A percentile compares a stretch with the other conserved stretches of the same genome.
phyloP scores from a whole-genome alignment of 2,329 filamentous ascomycete species.

The Catunica adiposa region DNA sequence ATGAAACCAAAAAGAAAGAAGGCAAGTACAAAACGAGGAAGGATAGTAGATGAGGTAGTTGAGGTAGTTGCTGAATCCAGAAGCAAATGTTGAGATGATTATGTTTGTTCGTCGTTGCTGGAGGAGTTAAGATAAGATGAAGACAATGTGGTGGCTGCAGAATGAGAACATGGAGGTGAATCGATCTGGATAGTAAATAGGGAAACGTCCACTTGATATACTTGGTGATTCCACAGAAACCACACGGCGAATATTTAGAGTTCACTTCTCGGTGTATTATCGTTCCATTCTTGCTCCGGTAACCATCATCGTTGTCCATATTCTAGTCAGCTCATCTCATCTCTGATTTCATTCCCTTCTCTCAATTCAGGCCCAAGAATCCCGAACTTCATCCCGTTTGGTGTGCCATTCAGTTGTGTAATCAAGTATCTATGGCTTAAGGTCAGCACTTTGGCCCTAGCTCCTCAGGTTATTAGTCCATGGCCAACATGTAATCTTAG shows the following conservation, averaged over 20 bases:
- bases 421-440: no score
- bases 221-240: not conserved
- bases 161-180: not conserved
- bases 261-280: not conserved
- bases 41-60: not conserved
- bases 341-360: no score
- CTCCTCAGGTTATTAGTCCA: no score
- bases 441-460: no score
- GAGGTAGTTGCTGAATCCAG: no score
- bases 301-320: not conserved
- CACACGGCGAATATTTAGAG: not conserved
- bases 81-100: not conserved
- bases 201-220: not conserved
- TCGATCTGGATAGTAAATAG: not conserved
- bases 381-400: no score
- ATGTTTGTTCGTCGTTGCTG: not conserved
- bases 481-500: no score
- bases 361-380: no score
- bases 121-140: not conserved
- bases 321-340: no score
- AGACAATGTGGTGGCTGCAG: not conserved
- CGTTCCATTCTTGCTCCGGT: not conserved
- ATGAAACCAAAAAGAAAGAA: not conserved
- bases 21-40: not conserved
- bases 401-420: no score